phyloP scores from a whole-genome alignment of 2,329 filamentous ascomycete genomes.

The Aureobasidium leucospermi region DNA sequence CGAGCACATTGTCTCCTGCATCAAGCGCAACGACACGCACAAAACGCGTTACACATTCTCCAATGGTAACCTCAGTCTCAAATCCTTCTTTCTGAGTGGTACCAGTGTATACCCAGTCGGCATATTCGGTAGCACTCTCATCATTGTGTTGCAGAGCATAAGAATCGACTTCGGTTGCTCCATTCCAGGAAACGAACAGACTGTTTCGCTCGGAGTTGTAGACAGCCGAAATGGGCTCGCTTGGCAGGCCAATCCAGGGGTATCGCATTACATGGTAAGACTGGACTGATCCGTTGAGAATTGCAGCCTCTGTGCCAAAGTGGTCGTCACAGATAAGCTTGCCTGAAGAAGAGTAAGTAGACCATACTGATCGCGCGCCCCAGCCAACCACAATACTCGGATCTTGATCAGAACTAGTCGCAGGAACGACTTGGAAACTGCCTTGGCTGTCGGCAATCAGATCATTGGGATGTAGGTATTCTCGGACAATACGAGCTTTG shows the following conservation, averaged over 20 bases:
- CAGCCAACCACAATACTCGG: slow-evolving; percentile 40
- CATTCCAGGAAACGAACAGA: slow-evolving; percentile 48
- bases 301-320: slow-evolving; percentile 29
- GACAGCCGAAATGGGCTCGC: slow-evolving; percentile 18
- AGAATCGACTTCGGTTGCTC: slow-evolving; percentile 37
- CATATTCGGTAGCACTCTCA: neutral
- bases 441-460: slow-evolving; percentile 23
- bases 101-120: slow-evolving; percentile 18
- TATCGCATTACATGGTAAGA: slow-evolving; percentile 32
- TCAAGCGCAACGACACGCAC: slow-evolving; percentile 22
- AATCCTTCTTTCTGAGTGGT: slow-evolving; percentile 17
- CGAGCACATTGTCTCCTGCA: slow-evolving; percentile 18
- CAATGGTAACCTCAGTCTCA: slow-evolving; percentile 17
- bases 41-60: neutral
- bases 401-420: slow-evolving; percentile 2
- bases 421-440: slow-evolving; percentile 19
- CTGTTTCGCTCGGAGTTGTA: slow-evolving; percentile 17
- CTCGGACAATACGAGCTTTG: slow-evolving; percentile 24
- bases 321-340: slow-evolving; percentile 37
- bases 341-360: slow-evolving; percentile 38
- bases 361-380: slow-evolving; percentile 46
- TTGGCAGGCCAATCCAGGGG: slow-evolving; percentile 23
- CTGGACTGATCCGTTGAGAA: slow-evolving; percentile 27
- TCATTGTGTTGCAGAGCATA: slow-evolving; percentile 36
- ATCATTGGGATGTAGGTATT: slow-evolving; percentile 22